Evolutionary conservation across 164 flowering plant species (phyloP).

Genomic region (Amborella trichopoda): DNA sequence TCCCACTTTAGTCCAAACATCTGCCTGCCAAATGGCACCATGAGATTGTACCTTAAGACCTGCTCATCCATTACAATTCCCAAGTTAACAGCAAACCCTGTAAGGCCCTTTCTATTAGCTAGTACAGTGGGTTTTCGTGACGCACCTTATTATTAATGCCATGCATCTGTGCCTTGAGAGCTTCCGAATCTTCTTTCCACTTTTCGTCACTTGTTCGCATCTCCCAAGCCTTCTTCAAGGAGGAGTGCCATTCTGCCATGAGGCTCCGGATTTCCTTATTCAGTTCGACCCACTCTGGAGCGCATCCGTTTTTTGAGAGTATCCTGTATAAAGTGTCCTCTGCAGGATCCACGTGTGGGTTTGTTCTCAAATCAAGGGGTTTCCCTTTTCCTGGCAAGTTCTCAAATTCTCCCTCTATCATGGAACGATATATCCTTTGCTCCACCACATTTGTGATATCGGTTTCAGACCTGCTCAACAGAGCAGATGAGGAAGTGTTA

Average conservation of each 20-base stretch:
- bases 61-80: slow-evolving; percentile 12
- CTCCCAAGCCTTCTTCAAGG: slow-evolving; percentile 55
- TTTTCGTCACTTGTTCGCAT: slow-evolving; percentile 22
- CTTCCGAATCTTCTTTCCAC: slow-evolving; percentile 51
- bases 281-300: slow-evolving; percentile 94
- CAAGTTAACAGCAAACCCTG: background rate
- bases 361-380: slow-evolving; percentile 52
- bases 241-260: slow-evolving; percentile 46
- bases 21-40: slow-evolving; percentile 90
- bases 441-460: slow-evolving; percentile 78
- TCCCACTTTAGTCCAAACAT: slow-evolving; percentile 90
- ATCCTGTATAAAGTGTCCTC: slow-evolving; percentile 85
- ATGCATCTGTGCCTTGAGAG: slow-evolving; percentile 41
- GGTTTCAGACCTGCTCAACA: slow-evolving; percentile 66
- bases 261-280: slow-evolving; percentile 68
- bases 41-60: slow-evolving; percentile 86
- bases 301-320: slow-evolving; percentile 69
- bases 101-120: background rate
- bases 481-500: background rate
- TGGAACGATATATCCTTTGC: slow-evolving; percentile 87
- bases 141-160: slow-evolving; percentile 66
- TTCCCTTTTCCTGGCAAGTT: slow-evolving; percentile 95
- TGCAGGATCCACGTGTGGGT: slow-evolving; percentile 90
- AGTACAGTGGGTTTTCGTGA: background rate
- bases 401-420: slow-evolving; percentile 93